phyloP scores from a whole-genome alignment of 2,329 filamentous ascomycete genomes.

The Pseudopithomyces maydicus region DNA sequence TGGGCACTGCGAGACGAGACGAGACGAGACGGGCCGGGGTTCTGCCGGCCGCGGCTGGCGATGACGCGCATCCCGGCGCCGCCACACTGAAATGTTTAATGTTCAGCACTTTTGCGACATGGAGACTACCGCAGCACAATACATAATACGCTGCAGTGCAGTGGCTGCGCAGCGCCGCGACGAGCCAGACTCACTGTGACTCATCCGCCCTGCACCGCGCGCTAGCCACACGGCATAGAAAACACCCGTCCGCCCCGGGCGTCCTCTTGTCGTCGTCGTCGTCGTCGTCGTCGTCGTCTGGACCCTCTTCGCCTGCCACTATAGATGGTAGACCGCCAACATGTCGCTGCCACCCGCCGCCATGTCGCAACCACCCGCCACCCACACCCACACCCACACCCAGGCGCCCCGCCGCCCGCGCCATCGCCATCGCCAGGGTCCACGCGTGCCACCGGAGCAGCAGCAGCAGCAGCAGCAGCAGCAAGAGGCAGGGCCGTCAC shows the following conservation, averaged over 20 bases:
- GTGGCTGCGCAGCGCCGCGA: too few relatives aligned
- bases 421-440: constrained; percentile 24
- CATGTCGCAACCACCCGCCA: constrained; percentile 13
- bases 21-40: constrained; percentile 11
- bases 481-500: constrained; percentile 22
- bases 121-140: too few relatives aligned
- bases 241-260: too few relatives aligned
- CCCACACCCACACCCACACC: constrained; percentile 17
- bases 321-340: too few relatives aligned
- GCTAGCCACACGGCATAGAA: not conserved
- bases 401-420: constrained; percentile 26
- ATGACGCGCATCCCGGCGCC: constrained; percentile 29
- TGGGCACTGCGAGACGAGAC: too few relatives aligned
- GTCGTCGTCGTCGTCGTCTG: too few relatives aligned
- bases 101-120: too few relatives aligned
- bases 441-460: too few relatives aligned
- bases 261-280: too few relatives aligned
- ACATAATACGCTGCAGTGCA: too few relatives aligned
- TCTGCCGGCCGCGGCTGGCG: constrained; percentile 18
- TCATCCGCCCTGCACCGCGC: constrained; percentile 4
- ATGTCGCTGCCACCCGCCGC: constrained; percentile 33
- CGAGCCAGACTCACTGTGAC: constrained; percentile 2
- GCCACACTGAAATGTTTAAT: too few relatives aligned
- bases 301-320: too few relatives aligned
- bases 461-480: constrained; percentile 7